These are phyloP conservation scores for Nakaseomyces glabratus DNA, from an alignment of 1,139 yeast species.

Conservation along the genomic window DNA sequence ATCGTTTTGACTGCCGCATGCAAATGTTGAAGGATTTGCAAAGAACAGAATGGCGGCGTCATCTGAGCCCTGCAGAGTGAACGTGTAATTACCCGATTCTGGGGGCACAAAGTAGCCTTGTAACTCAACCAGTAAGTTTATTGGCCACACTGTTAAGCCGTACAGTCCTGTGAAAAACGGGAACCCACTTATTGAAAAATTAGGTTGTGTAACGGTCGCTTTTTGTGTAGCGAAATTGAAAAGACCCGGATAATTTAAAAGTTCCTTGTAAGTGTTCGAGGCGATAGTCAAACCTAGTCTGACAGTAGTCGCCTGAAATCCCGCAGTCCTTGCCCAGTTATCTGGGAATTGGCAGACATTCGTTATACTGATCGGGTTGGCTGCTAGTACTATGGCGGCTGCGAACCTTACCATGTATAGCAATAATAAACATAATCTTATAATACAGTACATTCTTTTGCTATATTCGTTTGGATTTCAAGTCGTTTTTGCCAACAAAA, in stretches of 20 bases:
- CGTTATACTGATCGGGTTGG: not conserved
- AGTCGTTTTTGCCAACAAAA: no score
- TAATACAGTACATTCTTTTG: no score
- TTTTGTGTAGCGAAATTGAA: not conserved
- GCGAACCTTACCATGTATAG: no score
- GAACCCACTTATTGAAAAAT: not conserved
- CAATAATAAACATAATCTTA: no score
- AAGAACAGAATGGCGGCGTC: conserved; percentile 8
- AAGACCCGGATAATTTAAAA: not conserved
- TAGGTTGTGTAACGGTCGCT: not conserved
- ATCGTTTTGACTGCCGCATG: conserved; percentile 5
- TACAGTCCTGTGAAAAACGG: no score
- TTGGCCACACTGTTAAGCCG: no score
- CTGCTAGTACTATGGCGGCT: no score
- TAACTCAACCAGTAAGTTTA: conserved; percentile 15
- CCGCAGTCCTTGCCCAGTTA: not conserved
- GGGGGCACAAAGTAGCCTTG: conserved; percentile 9
- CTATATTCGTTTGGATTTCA: no score
- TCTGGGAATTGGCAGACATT: not conserved
- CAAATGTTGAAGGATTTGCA: conserved; percentile 8
- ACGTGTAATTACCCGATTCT: conserved; percentile 8
- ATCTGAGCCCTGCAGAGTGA: conserved; percentile 7
- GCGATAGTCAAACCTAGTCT: not conserved
- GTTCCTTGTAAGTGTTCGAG: not conserved
- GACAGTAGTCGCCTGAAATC: not conserved